Evolutionary conservation across 495 filamentous ascomycete species (phyloP).

Genomic region (Lentithecium fluviatile): DNA sequence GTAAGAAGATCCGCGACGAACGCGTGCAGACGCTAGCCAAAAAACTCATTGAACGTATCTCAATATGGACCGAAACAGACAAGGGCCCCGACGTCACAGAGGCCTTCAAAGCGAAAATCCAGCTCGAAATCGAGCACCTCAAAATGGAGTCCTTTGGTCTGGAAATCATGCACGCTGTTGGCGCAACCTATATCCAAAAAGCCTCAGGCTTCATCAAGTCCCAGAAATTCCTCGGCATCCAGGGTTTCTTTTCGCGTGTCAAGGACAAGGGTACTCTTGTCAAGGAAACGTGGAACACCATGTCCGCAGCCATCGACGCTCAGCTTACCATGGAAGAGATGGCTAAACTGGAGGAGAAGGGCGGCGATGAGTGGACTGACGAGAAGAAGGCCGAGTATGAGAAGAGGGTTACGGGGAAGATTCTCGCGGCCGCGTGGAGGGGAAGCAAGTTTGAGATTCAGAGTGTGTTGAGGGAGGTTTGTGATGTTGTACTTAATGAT

Average conservation of each 20-base stretch:
- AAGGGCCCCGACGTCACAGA: conserved; percentile 77
- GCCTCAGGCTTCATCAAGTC: conserved; percentile 83
- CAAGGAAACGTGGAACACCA: conserved; percentile 98
- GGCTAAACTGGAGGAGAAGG: conserved; percentile 91
- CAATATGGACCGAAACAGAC: conserved; percentile 96
- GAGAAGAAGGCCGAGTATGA: conserved; percentile 98
- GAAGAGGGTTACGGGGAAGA: conserved; percentile 92
- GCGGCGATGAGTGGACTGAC: conserved; percentile 97
- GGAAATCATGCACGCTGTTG: conserved; percentile 95
- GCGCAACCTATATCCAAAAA: conserved; percentile 83
- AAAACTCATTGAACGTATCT: conserved; percentile 87
- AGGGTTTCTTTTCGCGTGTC: conserved; percentile 86
- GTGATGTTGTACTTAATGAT: conserved; percentile 62
- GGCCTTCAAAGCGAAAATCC: conserved; percentile 89
- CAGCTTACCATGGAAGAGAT: conserved; percentile 99
- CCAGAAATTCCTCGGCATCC: conserved; percentile 94
- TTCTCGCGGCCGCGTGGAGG: conserved; percentile 95
- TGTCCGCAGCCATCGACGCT: conserved; percentile 94
- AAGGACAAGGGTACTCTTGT: conserved; percentile 96
- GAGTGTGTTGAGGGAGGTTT: conserved; percentile 88
- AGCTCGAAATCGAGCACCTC: conserved; percentile 93
- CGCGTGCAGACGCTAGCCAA: conserved; percentile 77
- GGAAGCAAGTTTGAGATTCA: conserved; percentile 99
- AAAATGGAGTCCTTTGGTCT: conserved; percentile 99
- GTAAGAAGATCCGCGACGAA: conserved; percentile 80